Base-by-base conservation (phyloP, 2,329 filamentous ascomycete species). In the Sclerotiophoma versabilis region DNA sequence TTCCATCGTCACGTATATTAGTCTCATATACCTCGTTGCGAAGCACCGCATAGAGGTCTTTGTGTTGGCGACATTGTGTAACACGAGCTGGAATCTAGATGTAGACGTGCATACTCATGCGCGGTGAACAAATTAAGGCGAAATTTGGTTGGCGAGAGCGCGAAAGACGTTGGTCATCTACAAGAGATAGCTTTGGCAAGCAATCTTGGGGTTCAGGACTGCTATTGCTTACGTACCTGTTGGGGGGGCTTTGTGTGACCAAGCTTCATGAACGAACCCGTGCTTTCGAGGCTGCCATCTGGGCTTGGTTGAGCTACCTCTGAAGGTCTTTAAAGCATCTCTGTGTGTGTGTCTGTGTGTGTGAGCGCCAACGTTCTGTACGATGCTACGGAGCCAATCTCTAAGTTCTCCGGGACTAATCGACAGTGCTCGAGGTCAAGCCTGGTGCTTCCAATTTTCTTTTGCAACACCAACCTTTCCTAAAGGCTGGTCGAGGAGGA, bases 21-120 rank as follows among this genome's bases (percentile, higher is more conserved):
- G 34, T 15, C 19, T n/a, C 36, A 19, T 29, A 41, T 20, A 26
- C 15, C 27, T 19, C 14, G 22, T 41, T 11, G 41, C 34, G 41
- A 41, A 17, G 33, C n/a, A 34, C 19, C 15, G 20, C 43, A 26
- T 33, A 14, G 32, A 33, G 44, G 12, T 26, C 14, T 34, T 20
- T 37, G 20, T 44, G 20, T 34, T 39, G 20, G 39, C 39, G 33
- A 41, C 29, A 20, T 39, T 36, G 38, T 54, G 45, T 36, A 15
- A 54, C 34, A 39, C 36, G 12, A 39, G 34, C 26, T 30, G 29
- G 23, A 23, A 20, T 29, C 44, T 36, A 30, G 41, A 41, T 29
- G 41, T 20, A 33, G 25, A n/a, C 19, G 20, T 34, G 45, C 33
- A 38, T 38, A 20, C 44, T 47, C 30, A 47, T 39, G 32, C 42